These are phyloP conservation scores for Astrothelium macrocarpum DNA, from an alignment of 495 filamentous ascomycete genomes.

Conservation along the genomic window DNA sequence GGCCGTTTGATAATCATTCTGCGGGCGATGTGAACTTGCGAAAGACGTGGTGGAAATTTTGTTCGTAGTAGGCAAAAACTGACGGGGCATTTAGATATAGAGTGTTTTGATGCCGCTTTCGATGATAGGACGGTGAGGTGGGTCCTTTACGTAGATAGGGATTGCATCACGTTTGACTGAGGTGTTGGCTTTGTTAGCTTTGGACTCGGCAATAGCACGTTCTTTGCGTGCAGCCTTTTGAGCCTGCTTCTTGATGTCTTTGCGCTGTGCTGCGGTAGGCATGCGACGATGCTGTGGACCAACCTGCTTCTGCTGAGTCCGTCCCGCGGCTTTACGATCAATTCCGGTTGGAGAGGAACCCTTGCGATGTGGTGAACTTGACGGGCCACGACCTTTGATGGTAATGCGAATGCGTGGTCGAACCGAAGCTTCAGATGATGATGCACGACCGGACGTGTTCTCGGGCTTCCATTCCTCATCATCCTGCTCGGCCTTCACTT, in stretches of 20 bases:
- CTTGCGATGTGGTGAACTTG: background rate
- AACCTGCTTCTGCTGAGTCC: background rate
- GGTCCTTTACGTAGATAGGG: background rate
- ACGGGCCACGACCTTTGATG: background rate
- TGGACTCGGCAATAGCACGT: constrained; percentile 18
- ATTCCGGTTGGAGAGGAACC: background rate
- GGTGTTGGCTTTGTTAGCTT: background rate
- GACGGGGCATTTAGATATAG: constrained; percentile 18
- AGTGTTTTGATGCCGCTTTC: constrained; percentile 15
- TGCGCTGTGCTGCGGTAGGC: constrained; percentile 27
- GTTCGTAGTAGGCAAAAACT: background rate
- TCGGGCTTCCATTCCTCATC: background rate
- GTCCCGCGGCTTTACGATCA: background rate
- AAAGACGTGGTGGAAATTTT: background rate
- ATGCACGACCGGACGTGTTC: background rate
- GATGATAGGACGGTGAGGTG: background rate
- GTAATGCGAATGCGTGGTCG: background rate
- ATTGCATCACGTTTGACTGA: background rate
- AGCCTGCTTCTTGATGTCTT: constrained; percentile 34
- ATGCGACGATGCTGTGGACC: constrained; percentile 1
- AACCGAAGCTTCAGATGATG: background rate
- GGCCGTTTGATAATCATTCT: background rate
- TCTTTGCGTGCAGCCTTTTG: constrained; percentile 40
- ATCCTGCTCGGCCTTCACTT: too few species aligned
- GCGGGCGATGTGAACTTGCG: background rate